Conservation (phyloP, 1,284 basidiomycete species). For the Irpex lacteus region DNA sequence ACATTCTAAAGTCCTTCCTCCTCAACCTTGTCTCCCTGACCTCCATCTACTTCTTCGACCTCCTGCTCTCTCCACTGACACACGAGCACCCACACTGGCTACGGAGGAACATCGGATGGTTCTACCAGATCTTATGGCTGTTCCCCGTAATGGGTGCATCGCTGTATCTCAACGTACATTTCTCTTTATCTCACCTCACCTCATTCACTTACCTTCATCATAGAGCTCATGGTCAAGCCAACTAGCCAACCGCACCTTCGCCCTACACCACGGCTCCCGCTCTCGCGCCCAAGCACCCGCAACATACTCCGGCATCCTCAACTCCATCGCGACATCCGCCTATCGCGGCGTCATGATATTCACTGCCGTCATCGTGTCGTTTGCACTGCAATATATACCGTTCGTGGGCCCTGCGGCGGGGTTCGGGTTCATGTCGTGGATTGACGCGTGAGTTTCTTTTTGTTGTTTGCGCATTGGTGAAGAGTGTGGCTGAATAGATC, state of each 20-base stretch:
- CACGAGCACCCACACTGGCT: constrained; percentile 61
- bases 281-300: constrained; percentile 43
- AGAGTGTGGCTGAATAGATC: constrained; percentile 7
- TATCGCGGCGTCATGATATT: constrained; percentile 78
- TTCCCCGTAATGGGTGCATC: constrained; percentile 69
- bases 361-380: constrained; percentile 70
- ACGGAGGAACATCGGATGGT: constrained; percentile 67
- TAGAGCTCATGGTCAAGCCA: constrained; percentile 73
- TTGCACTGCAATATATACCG: constrained; percentile 62
- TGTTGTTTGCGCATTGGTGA: not conserved
- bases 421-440: constrained; percentile 78
- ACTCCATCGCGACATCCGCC: constrained; percentile 69
- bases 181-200: not conserved
- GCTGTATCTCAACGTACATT: constrained; percentile 73
- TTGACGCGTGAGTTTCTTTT: constrained; percentile 66
- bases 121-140: constrained; percentile 75
- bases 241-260: constrained; percentile 70
- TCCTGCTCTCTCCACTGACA: constrained; percentile 69
- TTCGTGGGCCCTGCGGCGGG: constrained; percentile 55
- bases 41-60: constrained; percentile 71
- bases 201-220: not conserved
- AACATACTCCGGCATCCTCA: constrained; percentile 70
- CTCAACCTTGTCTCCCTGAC: constrained; percentile 67
- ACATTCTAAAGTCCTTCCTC: constrained; percentile 69
- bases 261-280: constrained; percentile 66